Evolutionary conservation across 2,329 filamentous ascomycete genomes (phyloP), one percentile per base, ranked within the genome.

Genomic region (Teratosphaeria nubilosa): DNA sequence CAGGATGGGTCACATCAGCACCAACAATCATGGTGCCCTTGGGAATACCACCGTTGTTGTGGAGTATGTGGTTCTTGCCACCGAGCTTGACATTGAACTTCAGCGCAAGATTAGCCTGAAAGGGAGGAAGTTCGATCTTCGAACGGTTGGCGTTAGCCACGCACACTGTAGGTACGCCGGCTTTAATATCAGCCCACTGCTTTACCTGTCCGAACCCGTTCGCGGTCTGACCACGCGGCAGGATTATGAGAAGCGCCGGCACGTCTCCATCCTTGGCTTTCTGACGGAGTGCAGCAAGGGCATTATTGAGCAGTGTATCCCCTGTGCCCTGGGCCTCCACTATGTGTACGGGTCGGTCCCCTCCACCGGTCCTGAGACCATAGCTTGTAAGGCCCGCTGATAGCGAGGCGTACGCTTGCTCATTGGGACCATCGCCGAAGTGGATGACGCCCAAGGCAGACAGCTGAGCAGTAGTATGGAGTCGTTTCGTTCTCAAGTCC

Each of bases 1-100:
- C 64, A 0, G 76, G 73, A 60, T 80, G 77, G 0, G 72, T 74
- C 0, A 77, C 72, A 59, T 80, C 77, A 0, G 72, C 72, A 0
- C 76, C 76, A 6, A 77, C 60, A 7, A 77, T 60, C 58, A 78
- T 71, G 0, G 73, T 74, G 9, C 67, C 53, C 9, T 53, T 54
- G 37, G 27, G 55, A 14, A 51, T 25, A 2, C 16, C 27, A 2
- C 32, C 34, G 25, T 37, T 57, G 50, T 53, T 32, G n/a, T 11
- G 5, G 5, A 54, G 20, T 6, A 51, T 24, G 55, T 51, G 27
- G 24, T 27, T 58, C 25, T 22, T 34, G 31, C 56, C 56, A 9
- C 51, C 32, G 13, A 41, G n/a, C 25, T 54, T 54, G 7, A 50
- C 11, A 48, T 58, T 58, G 56, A 54, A n/a, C 52, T 58, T 58